Evolutionary conservation across 345 rosid species (phyloP).

Genomic region (Populus simonii): DNA sequence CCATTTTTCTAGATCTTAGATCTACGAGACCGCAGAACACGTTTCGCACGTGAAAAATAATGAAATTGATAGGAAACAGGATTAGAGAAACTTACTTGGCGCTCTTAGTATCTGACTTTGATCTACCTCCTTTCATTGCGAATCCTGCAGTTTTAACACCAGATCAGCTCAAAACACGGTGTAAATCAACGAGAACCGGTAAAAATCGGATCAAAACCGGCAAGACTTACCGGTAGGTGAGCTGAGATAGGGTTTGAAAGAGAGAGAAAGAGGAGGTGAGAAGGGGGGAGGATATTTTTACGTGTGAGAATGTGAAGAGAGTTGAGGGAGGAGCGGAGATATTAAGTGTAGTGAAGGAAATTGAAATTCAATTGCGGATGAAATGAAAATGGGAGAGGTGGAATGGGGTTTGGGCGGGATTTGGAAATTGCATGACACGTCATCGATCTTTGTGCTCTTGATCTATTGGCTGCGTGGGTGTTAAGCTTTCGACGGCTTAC

Average conservation of each 20-base stretch:
- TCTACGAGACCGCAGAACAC: constrained; percentile 13
- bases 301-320: neutral
- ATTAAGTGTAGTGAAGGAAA: constrained; percentile 42
- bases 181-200: constrained; percentile 6
- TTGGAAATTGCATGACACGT: constrained; percentile 59
- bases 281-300: neutral
- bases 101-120: constrained; percentile 72
- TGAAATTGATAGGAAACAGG: neutral
- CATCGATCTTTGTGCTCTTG: constrained; percentile 48
- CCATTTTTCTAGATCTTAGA: constrained; percentile 28
- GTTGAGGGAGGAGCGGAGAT: constrained; percentile 35
- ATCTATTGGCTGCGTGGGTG: constrained; percentile 22
- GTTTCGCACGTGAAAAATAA: neutral
- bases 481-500: constrained; percentile 21
- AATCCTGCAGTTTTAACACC: constrained; percentile 39
- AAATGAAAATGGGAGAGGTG: constrained; percentile 42
- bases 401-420: constrained; percentile 80
- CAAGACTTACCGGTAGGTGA: constrained; percentile 14
- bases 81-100: constrained; percentile 48
- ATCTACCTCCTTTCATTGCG: constrained; percentile 87
- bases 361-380: constrained; percentile 75
- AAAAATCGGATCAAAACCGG: constrained; percentile 5
- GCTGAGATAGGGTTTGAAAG: constrained; percentile 26
- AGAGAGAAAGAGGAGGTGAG: constrained; percentile 6
- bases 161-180: constrained; percentile 17